These are phyloP conservation scores for Aspergillus sp. DNA, from an alignment of 2,329 filamentous ascomycete species.

Conservation along the genomic window DNA sequence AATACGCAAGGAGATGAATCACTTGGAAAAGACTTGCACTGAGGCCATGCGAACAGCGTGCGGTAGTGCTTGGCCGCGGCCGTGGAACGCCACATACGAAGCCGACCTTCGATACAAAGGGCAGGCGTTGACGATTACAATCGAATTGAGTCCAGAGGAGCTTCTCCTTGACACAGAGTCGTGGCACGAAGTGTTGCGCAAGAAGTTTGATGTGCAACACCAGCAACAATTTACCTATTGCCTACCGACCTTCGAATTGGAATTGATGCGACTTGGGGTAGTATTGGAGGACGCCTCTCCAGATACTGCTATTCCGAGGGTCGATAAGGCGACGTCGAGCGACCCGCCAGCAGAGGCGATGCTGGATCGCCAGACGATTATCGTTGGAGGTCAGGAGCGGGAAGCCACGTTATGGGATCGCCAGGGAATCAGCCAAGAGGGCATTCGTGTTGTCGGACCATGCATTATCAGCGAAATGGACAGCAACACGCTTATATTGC, in stretches of 20 bases:
- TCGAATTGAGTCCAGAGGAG: constrained; percentile 27
- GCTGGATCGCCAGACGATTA: constrained; percentile 30
- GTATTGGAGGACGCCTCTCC: constrained; percentile 36
- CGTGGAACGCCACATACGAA: constrained; percentile 30
- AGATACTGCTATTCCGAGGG: constrained; percentile 28
- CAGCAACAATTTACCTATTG: constrained; percentile 40
- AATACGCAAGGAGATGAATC: constrained; percentile 22
- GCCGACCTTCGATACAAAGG: constrained; percentile 42
- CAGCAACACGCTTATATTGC: constrained; percentile 43
- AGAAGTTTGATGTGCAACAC: constrained; percentile 35
- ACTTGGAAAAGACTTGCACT: constrained; percentile 29
- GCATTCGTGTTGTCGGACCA: constrained; percentile 35
- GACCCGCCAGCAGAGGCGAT: constrained; percentile 29
- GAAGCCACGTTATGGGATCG: constrained; percentile 40
- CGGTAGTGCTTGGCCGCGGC: constrained; percentile 17
- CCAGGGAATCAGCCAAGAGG: constrained; percentile 29
- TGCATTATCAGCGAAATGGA: constrained; percentile 44
- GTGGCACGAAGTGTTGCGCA: constrained; percentile 25
- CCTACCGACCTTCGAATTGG: constrained; percentile 36
- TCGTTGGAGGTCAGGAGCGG: constrained; percentile 31
- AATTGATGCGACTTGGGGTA: constrained; percentile 40
- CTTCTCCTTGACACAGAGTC: constrained; percentile 17
- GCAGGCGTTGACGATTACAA: constrained; percentile 33
- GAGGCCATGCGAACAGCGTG: constrained; percentile 32
- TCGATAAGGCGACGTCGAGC: constrained; percentile 18